Conservation (phyloP, 2,329 filamentous ascomycete species). For the Madurella fahalii region DNA sequence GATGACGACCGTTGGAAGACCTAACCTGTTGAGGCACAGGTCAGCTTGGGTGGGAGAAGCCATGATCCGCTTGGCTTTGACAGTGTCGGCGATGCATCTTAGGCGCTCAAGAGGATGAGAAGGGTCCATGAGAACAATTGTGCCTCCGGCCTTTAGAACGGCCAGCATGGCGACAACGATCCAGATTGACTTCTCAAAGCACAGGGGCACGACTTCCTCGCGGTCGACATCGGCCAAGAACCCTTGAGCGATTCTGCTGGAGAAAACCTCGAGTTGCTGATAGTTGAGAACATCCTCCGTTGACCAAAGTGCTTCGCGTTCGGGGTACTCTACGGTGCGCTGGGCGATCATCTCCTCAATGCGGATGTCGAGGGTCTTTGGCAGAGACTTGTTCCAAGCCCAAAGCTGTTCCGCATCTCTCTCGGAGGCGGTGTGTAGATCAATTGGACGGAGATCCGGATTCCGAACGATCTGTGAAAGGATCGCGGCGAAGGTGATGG, state of each 20-base stretch:
- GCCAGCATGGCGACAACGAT: slow-evolving; percentile 15
- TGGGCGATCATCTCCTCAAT: slow-evolving; percentile 6
- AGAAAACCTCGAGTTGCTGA: slow-evolving; percentile 24
- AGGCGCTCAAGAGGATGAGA: slow-evolving; percentile 10
- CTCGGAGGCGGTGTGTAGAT: slow-evolving; percentile 3
- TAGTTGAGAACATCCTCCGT: slow-evolving; percentile 29
- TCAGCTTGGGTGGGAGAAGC: slow-evolving; percentile 6
- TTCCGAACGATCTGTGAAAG: slow-evolving; percentile 6
- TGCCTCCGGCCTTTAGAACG: slow-evolving; percentile 14
- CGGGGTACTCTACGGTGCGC: slow-evolving; percentile 19
- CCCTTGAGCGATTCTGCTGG: slow-evolving; percentile 23
- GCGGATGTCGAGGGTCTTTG: not conserved
- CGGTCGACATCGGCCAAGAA: slow-evolving; percentile 9
- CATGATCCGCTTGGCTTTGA: slow-evolving; percentile 2
- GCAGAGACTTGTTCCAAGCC: slow-evolving; percentile 8
- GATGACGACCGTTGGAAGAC: slow-evolving; percentile 13
- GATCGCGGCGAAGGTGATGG: slow-evolving; percentile 2
- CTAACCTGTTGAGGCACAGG: slow-evolving; percentile 3
- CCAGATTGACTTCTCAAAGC: slow-evolving; percentile 18
- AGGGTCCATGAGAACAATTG: slow-evolving; percentile 10
- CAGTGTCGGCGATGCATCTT: slow-evolving; percentile 1
- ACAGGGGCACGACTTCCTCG: slow-evolving; percentile 10
- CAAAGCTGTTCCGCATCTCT: slow-evolving; percentile 10
- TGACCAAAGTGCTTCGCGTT: slow-evolving; percentile 26
- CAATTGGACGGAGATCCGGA: not conserved